Evolutionary conservation across 805 yeast genomes (phyloP).

Genomic region (Phaffomyces thermotolerans): DNA sequence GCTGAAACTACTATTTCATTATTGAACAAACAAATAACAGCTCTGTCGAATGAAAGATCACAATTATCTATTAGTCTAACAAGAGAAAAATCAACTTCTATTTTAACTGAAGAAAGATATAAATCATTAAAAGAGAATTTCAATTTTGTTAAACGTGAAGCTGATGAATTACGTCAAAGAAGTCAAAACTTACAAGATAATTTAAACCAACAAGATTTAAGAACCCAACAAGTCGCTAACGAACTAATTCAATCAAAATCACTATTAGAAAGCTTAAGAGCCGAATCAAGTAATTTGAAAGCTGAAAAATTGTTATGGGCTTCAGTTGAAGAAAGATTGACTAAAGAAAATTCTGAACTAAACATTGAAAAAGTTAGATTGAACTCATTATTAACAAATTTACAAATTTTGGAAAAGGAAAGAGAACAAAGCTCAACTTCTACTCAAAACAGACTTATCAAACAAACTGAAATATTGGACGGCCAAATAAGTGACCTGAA

Average conservation of each 20-base stretch:
- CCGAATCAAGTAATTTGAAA: conserved; percentile 39
- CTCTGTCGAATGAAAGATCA: conserved; percentile 35
- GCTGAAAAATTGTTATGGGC: conserved; percentile 50
- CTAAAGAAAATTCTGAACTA: conserved; percentile 44
- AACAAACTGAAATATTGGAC: conserved; percentile 44
- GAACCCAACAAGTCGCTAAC: conserved; percentile 40
- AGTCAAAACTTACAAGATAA: conserved; percentile 34
- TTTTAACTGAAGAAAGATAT: conserved; percentile 46
- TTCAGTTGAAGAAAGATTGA: conserved; percentile 41
- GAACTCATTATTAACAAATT: conserved; percentile 46
- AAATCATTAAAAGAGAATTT: conserved; percentile 34
- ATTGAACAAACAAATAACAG: conserved; percentile 41
- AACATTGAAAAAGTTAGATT: conserved; percentile 53
- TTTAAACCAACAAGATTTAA: conserved; percentile 40
- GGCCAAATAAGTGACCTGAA: conserved; percentile 37
- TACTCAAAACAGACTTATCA: conserved; percentile 40
- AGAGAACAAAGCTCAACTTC: conserved; percentile 47
- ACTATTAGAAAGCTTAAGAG: conserved; percentile 33
- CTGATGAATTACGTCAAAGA: conserved; percentile 35
- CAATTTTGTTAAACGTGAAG: conserved; percentile 37
- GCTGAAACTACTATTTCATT: conserved; percentile 39
- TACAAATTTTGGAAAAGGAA: conserved; percentile 57
- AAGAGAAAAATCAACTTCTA: conserved; percentile 45
- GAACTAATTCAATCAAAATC: conserved; percentile 51
- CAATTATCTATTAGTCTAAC: conserved; percentile 44